Base-by-base conservation (phyloP, 73 alveolate species). In the Durusdinium trenchii region DNA sequence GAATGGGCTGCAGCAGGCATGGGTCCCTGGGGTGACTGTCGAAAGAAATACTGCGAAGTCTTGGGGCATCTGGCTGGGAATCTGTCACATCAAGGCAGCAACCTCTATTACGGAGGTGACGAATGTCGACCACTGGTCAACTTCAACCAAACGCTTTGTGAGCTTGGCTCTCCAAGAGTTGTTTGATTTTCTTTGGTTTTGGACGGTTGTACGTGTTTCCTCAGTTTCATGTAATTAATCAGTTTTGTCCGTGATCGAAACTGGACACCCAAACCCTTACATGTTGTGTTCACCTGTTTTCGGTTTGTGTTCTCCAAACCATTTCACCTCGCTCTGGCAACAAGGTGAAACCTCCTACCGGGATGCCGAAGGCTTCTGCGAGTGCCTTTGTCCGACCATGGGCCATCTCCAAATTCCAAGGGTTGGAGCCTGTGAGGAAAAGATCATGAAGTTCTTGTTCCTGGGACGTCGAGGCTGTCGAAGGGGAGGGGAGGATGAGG, bases 401-500 rank as follows among this genome's bases (percentile, higher is more conserved):
- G 90, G 90, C 18, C 35, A n/a, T 45, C 61, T 91, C 47, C 98
- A 91, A 64, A 78, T 69, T 78, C 90, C 98, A 3, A 28, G 61
- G 30, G 98, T 91, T 3, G 98, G 98, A 40, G 98, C 60, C 98
- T 91, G 98, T 38, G 98, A 91, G 38, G 42, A 57, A 35, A 91
- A 91, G 78, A 91, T 91, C 61, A 36, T 48, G 61, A 54, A 67
- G 32, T 91, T 91, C 67, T 78, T 91, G 32, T 71, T 91, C 46
- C 98, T 91, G n/a, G 98, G 98, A 20, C 87, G 98, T 2, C 52
- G 98, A 42, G 98, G 98, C n/a, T n/a, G n/a, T n/a, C n/a, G n/a
- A n/a, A n/a, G n/a, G n/a, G n/a, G n/a, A n/a, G n/a, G n/a, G n/a
- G n/a, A n/a, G n/a, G n/a, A n/a, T n/a, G n/a, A n/a, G n/a, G n/a